These are phyloP conservation scores for Cryptococcus sp. DNA, from an alignment of 1,284 basidiomycete genomes.

Conservation along the genomic window DNA sequence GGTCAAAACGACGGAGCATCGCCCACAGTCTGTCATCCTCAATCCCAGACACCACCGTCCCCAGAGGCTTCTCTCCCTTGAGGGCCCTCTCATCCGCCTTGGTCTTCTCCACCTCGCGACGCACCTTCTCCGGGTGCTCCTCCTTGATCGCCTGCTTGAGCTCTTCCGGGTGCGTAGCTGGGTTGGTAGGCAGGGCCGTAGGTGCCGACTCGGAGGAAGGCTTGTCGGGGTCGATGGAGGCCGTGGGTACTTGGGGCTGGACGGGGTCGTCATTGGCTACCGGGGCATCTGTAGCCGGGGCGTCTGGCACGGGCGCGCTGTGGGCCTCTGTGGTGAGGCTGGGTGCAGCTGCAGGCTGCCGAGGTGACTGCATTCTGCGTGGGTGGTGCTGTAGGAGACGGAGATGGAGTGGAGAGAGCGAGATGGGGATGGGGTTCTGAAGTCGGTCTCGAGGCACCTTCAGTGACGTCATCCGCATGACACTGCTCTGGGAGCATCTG, in stretches of 20 bases:
- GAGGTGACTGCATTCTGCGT: no score
- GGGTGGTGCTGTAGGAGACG: no score
- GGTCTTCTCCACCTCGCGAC: slow-evolving; percentile 48
- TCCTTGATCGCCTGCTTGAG: slow-evolving; percentile 38
- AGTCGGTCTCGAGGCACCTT: no score
- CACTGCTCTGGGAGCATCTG: no score
- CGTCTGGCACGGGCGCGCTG: background rate
- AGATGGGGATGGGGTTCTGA: no score
- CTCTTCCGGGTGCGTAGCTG: slow-evolving; percentile 39
- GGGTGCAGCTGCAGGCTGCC: no score
- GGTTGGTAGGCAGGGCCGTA: slow-evolving; percentile 45
- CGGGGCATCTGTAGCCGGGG: background rate
- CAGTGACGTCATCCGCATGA: no score
- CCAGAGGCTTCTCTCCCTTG: slow-evolving; percentile 38
- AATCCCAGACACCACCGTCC: slow-evolving; percentile 48
- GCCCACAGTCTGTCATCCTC: slow-evolving; percentile 51
- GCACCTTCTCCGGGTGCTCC: slow-evolving; percentile 39
- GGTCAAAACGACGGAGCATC: slow-evolving; percentile 49
- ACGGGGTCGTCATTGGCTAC: slow-evolving; percentile 1
- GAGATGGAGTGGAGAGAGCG: no score
- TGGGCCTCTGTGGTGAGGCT: background rate
- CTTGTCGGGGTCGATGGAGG: slow-evolving; percentile 32
- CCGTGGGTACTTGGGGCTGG: slow-evolving; percentile 21
- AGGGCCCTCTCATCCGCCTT: slow-evolving; percentile 46
- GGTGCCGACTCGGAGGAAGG: slow-evolving; percentile 34